Conservation (phyloP, 495 filamentous ascomycete species). For the Staphylotrichum longicolle region DNA sequence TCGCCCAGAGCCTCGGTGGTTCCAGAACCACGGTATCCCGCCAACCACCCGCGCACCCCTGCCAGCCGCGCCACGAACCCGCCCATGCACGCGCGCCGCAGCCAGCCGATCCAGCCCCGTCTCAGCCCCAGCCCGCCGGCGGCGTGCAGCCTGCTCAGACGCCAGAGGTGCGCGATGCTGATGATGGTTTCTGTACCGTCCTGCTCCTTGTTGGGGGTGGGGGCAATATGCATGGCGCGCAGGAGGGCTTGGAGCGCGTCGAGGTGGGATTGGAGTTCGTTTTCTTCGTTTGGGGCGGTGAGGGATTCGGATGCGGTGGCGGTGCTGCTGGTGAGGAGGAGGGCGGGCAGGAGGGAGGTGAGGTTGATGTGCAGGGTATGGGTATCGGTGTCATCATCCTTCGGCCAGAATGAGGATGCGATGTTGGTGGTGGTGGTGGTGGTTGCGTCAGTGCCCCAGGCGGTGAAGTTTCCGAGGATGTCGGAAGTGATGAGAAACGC, state of each 20-base stretch:
- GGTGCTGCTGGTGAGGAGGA: too few species aligned
- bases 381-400: neutral
- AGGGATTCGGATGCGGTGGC: too few species aligned
- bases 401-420: neutral
- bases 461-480: neutral
- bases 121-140: neutral
- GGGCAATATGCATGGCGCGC: neutral
- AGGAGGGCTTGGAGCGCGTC: slow-evolving; percentile 9
- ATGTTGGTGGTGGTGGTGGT: neutral
- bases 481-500: neutral
- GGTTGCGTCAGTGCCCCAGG: neutral
- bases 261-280: neutral
- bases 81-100: slow-evolving; percentile 9
- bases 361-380: neutral
- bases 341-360: neutral
- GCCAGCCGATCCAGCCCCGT: neutral
- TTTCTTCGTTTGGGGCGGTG: too few species aligned
- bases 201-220: too few species aligned
- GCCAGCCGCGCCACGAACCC: neutral
- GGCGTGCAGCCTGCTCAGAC: neutral
- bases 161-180: slow-evolving; percentile 1
- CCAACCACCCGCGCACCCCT: neutral
- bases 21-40: neutral
- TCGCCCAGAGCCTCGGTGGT: too few species aligned
- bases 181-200: too few species aligned